Base-by-base conservation (phyloP, 2,329 filamentous ascomycete genomes). In the Pleomassaria siparia region DNA sequence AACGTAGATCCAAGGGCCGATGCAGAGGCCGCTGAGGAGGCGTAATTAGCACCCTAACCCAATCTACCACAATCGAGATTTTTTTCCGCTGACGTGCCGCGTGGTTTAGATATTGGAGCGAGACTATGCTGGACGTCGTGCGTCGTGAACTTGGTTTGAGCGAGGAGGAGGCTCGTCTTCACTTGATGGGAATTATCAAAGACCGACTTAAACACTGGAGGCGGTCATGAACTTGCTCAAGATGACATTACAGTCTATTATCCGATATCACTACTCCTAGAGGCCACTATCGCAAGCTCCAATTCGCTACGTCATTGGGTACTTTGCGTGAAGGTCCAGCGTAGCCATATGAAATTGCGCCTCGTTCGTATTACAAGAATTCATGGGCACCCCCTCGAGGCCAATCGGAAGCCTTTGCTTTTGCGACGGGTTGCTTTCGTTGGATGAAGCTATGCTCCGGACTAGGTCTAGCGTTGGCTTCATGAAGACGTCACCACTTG, bases 11-110 rank as follows among this genome's bases (percentile, higher is more conserved):
- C 48, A 22, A 41, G 45, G 25, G 47, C 50, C 21, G 44, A 42
- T 11, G 49, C 47, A 24, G 50, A 53, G 46, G 43, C 33, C 13
- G 50, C 49, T 9, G 26, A 40, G 5, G 53, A 57, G 25, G 51
- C 22, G 37, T 40, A 40, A 40, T 40, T 21, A 26, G 20, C 32
- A 35, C 32, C 20, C 37, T 3, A 28, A 16, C 15, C 22, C 18
- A 13, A 28, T 28, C 18, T 26, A 24, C 20, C 37, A 26, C 20
- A 40, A 40, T 40, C 37, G 18, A 26, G 2, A 21, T 16, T 28
- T 28, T 28, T 40, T 29, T 26, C 16, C 22, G n/a, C 22, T 29
- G 37, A 26, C 15, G 28, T 5, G 13, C 8, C 18, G 5, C 25
- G 36, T 26, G 16, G 25, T n/a, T 13, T 25, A 24, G 18, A 21